Percentiles rank a stretch among this genome's conserved stretches.
Evolutionary conservation across 768 basidiomycete species (phyloP).

Genomic region (Coprinopsis cinerea): DNA sequence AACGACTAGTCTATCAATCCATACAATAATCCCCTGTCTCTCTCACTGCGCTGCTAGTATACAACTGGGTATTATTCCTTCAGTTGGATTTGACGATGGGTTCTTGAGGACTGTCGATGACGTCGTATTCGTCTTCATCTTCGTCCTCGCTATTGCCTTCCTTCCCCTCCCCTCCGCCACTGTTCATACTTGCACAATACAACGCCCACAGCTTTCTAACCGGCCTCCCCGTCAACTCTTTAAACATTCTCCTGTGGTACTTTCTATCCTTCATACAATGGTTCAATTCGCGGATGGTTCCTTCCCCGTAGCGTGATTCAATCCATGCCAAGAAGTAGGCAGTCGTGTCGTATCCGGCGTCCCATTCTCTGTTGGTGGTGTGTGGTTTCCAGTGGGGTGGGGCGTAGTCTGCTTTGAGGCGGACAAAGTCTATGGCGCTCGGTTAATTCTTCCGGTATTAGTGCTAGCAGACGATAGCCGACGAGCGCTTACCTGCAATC

Average conservation of each 20-base stretch:
- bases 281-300: slow-evolving; percentile 56
- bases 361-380: slow-evolving; percentile 48
- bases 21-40: not conserved
- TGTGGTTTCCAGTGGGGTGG: slow-evolving; percentile 68
- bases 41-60: not conserved
- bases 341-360: slow-evolving; percentile 69
- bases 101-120: not conserved
- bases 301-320: slow-evolving; percentile 45
- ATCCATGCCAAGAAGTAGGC: slow-evolving; percentile 73
- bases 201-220: slow-evolving; percentile 53
- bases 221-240: slow-evolving; percentile 42
- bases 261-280: slow-evolving; percentile 38
- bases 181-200: slow-evolving; percentile 41
- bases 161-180: not conserved
- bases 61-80: not conserved
- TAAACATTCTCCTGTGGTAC: slow-evolving; percentile 50
- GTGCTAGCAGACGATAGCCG: not conserved
- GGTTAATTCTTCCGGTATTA: not conserved
- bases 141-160: not conserved
- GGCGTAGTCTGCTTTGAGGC: slow-evolving; percentile 47
- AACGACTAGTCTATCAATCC: not conserved
- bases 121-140: slow-evolving; percentile 1
- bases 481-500: slow-evolving; percentile 60
- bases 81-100: not conserved
- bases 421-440: slow-evolving; percentile 56